Evolutionary conservation across 257 asterid genomes (phyloP).

Genomic region (Lantana camara): DNA sequence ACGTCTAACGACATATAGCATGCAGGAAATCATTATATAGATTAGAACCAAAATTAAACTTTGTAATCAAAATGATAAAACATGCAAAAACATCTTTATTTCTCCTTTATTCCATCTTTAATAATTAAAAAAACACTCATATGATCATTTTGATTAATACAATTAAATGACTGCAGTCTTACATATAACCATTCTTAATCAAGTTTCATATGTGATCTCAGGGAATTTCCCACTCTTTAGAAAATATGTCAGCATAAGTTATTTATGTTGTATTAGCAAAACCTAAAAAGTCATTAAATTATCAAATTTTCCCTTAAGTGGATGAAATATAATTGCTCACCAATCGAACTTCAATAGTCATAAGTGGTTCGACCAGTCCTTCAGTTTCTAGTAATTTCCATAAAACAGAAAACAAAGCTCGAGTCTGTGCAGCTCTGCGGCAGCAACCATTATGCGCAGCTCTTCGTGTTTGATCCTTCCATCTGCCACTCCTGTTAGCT

Average conservation of each 20-base stretch:
- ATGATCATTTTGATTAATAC: constrained; percentile 17
- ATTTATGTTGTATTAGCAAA: constrained; percentile 4
- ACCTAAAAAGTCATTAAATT: background rate
- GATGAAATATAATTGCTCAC: constrained; percentile 47
- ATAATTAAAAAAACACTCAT: background rate
- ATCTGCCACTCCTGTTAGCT: constrained; percentile 82
- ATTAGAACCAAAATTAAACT: constrained; percentile 17
- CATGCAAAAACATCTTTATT: background rate
- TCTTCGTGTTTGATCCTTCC: constrained; percentile 92
- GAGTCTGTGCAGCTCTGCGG: constrained; percentile 86
- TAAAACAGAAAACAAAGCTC: constrained; percentile 73
- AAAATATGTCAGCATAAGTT: constrained; percentile 4
- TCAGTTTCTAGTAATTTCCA: constrained; percentile 89
- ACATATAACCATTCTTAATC: constrained; percentile 12
- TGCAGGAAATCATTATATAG: background rate
- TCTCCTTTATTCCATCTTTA: constrained; percentile 1
- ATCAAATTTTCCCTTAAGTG: constrained; percentile 1
- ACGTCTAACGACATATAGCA: constrained; percentile 8
- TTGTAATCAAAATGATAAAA: background rate
- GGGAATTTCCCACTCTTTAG: constrained; percentile 3
- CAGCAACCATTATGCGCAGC: constrained; percentile 99
- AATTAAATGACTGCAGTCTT: constrained; percentile 6
- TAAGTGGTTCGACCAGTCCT: constrained; percentile 69
- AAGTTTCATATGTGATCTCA: constrained; percentile 16
- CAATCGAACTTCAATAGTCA: constrained; percentile 75